Conservation (phyloP, 441 rosid genomes). For the Brassica balearica region DNA sequence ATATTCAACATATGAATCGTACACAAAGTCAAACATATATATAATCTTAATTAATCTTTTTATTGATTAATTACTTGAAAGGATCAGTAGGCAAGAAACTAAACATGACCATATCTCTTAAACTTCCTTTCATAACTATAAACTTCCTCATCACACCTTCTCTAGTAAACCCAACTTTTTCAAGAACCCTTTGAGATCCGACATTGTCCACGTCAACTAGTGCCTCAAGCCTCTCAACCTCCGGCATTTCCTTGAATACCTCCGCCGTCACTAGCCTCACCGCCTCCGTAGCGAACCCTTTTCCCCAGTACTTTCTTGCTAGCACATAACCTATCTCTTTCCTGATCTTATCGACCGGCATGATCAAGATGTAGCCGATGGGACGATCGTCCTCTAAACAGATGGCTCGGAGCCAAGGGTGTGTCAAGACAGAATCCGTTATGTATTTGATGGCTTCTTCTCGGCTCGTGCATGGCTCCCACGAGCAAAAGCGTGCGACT, state of each 20-base stretch:
- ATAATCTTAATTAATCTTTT: background rate
- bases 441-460: conserved; percentile 60
- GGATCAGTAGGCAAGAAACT: conserved; percentile 65
- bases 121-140: conserved; percentile 48
- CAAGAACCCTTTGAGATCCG: conserved; percentile 72
- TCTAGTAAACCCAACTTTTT: conserved; percentile 65
- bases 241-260: conserved; percentile 56
- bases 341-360: conserved; percentile 50
- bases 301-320: conserved; percentile 63
- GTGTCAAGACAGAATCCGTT: conserved; percentile 44
- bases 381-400: conserved; percentile 57
- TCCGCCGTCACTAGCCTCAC: conserved; percentile 50
- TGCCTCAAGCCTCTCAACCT: conserved; percentile 76
- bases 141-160: conserved; percentile 73
- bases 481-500: conserved; percentile 57
- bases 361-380: conserved; percentile 58
- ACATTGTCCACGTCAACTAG: conserved; percentile 59
- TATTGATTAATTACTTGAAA: conserved; percentile 29
- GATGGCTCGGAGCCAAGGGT: conserved; percentile 69
- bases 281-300: conserved; percentile 64
- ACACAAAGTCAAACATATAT: background rate
- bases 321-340: conserved; percentile 67
- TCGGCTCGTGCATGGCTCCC: conserved; percentile 61
- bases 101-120: conserved; percentile 63
- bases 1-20: background rate